Evolutionary conservation across 2,329 filamentous ascomycete genomes (phyloP).

Genomic region (Alternaria sp.): DNA sequence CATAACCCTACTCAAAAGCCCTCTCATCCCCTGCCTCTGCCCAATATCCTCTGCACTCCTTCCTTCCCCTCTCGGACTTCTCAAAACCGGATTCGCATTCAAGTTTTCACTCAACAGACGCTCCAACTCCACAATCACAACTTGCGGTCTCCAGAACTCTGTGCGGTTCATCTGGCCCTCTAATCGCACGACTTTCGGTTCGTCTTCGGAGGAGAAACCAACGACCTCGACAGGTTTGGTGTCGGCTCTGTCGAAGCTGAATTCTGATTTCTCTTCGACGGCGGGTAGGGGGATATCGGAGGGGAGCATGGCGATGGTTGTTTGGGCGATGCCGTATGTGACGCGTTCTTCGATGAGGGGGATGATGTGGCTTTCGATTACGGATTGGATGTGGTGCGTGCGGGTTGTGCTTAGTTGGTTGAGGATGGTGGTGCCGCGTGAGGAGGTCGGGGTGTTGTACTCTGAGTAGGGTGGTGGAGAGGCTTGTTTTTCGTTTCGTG

Average conservation of each 20-base stretch:
- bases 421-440: constrained; percentile 40
- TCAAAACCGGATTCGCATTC: constrained; percentile 25
- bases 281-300: constrained; percentile 47
- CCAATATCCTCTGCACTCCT: not conserved
- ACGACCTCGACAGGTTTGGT: constrained; percentile 43
- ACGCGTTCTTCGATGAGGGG: constrained; percentile 51
- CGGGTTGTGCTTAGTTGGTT: constrained; percentile 49
- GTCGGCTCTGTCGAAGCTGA: constrained; percentile 34
- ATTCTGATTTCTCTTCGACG: constrained; percentile 36
- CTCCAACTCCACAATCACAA: constrained; percentile 51
- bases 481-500: constrained; percentile 12
- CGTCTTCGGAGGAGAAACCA: constrained; percentile 50
- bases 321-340: constrained; percentile 51
- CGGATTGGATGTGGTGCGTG: constrained; percentile 48
- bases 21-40: constrained; percentile 17
- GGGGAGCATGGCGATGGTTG: constrained; percentile 54
- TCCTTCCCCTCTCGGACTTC: constrained; percentile 3
- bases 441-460: constrained; percentile 21
- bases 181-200: constrained; percentile 50
- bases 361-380: constrained; percentile 50
- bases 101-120: constrained; percentile 41
- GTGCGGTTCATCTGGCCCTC: constrained; percentile 49
- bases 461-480: constrained; percentile 18
- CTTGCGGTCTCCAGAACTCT: constrained; percentile 53
- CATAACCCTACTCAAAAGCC: constrained; percentile 33